phyloP scores from a whole-genome alignment of 164 flowering plant species.

The Berberis thunbergii region DNA sequence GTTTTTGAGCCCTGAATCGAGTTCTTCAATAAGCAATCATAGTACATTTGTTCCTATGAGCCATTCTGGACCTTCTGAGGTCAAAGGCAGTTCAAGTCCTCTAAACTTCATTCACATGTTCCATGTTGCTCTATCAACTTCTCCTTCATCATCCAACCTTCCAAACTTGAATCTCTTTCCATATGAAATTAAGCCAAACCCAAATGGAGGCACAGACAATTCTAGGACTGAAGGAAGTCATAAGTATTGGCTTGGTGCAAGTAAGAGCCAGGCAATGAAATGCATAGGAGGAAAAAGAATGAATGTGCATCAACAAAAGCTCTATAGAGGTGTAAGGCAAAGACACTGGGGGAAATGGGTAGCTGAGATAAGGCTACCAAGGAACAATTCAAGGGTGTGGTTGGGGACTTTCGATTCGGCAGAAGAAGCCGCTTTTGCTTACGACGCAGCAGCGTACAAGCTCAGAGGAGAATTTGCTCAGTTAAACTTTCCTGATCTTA shows the following conservation, averaged over 20 bases:
- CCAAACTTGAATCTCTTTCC: conserved; percentile 40
- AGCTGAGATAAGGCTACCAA: conserved; percentile 83
- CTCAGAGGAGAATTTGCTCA: conserved; percentile 80
- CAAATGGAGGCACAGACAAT: conserved; percentile 13
- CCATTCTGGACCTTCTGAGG: conserved; percentile 4
- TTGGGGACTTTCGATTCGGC: conserved; percentile 81
- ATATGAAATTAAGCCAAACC: conserved; percentile 21
- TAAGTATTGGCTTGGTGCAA: conserved; percentile 45
- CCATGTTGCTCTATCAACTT: conserved; percentile 15
- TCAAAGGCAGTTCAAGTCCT: conserved; percentile 17
- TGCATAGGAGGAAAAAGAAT: conserved; percentile 20
- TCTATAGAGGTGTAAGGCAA: conserved; percentile 82
- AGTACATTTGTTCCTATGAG: conserved; percentile 5
- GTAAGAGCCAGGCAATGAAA: conserved; percentile 62
- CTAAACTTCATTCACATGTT: conserved; percentile 34
- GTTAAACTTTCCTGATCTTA: conserved; percentile 77
- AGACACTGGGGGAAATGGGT: conserved; percentile 99
- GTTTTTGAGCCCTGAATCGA: conserved; percentile 21
- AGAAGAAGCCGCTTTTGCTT: conserved; percentile 78
- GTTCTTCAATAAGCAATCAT: conserved; percentile 18
- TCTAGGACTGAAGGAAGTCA: conserved; percentile 11
- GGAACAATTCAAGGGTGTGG: conserved; percentile 85
- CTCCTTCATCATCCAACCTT: conserved; percentile 17
- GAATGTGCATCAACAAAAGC: conserved; percentile 28
- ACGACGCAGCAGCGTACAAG: conserved; percentile 83